Percentiles rank a stretch among this genome's conserved stretches.
Conservation (phyloP, 2,329 filamentous ascomycete species). For the Fusarium sp. region DNA sequence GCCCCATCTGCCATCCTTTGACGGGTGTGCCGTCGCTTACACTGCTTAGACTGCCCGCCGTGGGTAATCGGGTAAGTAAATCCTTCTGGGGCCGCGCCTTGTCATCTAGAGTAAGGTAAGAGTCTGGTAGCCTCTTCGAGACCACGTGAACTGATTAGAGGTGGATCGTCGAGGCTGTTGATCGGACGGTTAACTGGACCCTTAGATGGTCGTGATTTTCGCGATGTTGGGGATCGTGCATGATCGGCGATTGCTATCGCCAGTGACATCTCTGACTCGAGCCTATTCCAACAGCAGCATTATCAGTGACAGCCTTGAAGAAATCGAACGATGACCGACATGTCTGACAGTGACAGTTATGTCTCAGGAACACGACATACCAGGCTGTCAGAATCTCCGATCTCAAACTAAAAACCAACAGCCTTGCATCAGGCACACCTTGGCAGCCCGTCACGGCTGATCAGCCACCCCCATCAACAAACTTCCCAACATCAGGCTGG, state of each 20-base stretch:
- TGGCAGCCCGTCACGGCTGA: constrained; percentile 8
- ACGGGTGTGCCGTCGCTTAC: constrained; percentile 9
- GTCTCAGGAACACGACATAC: constrained; percentile 15
- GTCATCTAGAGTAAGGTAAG: constrained; percentile 4
- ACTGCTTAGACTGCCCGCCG: not conserved
- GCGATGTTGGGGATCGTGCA: not conserved
- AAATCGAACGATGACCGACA: not conserved
- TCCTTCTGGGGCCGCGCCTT: constrained; percentile 5
- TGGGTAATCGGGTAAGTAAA: constrained; percentile 14
- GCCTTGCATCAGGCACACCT: constrained; percentile 19
- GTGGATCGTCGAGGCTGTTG: constrained; percentile 10
- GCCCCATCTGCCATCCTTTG: constrained; percentile 5
- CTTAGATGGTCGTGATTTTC: not conserved
- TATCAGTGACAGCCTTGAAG: not conserved
- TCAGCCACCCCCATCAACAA: constrained; percentile 10
- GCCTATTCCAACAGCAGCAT: constrained; percentile 5
- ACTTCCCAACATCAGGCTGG: constrained; percentile 2
- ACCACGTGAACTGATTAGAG: constrained; percentile 22
- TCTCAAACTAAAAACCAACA: constrained; percentile 10
- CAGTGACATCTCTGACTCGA: constrained; percentile 2
- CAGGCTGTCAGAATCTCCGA: constrained; percentile 1
- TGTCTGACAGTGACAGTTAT: constrained; percentile 7
- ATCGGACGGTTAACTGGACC: constrained; percentile 1
- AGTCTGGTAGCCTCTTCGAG: constrained; percentile 3
- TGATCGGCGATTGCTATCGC: constrained; percentile 17